Conservation (phyloP, 768 basidiomycete species). For the Naganishia antarctica region DNA sequence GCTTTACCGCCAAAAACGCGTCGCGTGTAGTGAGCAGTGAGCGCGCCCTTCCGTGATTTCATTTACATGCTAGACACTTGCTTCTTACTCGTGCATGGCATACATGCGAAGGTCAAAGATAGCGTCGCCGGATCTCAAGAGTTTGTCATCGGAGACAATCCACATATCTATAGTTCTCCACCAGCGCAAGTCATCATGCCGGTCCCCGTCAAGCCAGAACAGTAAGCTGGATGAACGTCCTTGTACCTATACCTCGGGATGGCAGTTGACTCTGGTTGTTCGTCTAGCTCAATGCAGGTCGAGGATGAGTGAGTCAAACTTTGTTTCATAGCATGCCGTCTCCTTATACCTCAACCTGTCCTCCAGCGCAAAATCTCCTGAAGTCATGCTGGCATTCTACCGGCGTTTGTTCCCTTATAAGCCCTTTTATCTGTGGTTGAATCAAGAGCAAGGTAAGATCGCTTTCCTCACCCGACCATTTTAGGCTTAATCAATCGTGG, state of each 20-base stretch:
- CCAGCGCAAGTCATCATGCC: not conserved
- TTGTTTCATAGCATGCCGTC: not conserved
- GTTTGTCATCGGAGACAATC: too few species aligned
- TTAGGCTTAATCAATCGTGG: not conserved
- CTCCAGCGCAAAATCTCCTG: conserved; percentile 53
- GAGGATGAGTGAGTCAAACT: conserved; percentile 7
- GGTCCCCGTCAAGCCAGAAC: conserved; percentile 10
- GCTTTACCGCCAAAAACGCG: too few species aligned
- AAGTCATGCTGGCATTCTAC: conserved; percentile 76
- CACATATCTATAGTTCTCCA: too few species aligned
- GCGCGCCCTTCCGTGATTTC: too few species aligned
- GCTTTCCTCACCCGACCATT: not conserved
- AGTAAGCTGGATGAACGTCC: not conserved
- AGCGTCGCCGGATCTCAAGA: too few species aligned
- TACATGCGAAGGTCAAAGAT: too few species aligned
- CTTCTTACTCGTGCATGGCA: too few species aligned
- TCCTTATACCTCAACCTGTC: not conserved
- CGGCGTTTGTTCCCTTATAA: conserved; percentile 89
- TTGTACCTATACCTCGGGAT: too few species aligned
- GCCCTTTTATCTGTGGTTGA: conserved; percentile 88
- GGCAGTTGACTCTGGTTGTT: not conserved
- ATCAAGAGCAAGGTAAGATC: conserved; percentile 67
- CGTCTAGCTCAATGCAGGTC: conserved; percentile 8
- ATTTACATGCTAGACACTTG: too few species aligned
- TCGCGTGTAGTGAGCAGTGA: too few species aligned